These are phyloP conservation scores for Parachaetomium inaequale DNA, from an alignment of 495 filamentous ascomycete species.

Conservation along the genomic window DNA sequence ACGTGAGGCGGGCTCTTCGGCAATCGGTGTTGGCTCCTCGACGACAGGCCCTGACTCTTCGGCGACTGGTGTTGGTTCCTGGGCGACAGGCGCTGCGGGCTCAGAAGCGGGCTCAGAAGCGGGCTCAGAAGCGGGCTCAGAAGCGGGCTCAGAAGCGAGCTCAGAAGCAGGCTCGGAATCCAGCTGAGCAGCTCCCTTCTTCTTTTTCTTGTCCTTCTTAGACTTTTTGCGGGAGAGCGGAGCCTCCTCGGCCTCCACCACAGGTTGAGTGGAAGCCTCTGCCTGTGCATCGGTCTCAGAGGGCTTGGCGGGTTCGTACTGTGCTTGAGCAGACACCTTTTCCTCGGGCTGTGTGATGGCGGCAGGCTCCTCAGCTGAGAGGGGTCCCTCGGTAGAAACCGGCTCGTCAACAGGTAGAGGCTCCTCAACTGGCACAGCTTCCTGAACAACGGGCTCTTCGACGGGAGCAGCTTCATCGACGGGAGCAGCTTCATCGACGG, in stretches of 20 bases:
- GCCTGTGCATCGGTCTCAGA: not conserved
- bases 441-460: not conserved
- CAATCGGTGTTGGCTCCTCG: not conserved
- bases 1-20: not conserved
- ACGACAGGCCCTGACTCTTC: not conserved
- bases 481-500: not conserved
- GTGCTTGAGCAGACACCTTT: not conserved
- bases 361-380: conserved; percentile 3
- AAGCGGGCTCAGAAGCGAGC: conserved; percentile 15
- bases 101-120: conserved; percentile 4
- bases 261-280: not conserved
- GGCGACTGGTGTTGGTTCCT: not conserved
- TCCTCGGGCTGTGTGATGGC: not conserved
- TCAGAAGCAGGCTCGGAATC: no score
- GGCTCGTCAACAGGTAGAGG: conserved; percentile 6
- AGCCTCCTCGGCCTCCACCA: not conserved
- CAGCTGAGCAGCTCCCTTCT: conserved; percentile 11
- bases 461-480: conserved; percentile 1
- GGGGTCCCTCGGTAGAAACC: no score
- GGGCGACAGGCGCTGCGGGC: not conserved
- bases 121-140: conserved; percentile 2
- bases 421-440: not conserved
- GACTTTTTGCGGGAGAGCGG: conserved; percentile 6
- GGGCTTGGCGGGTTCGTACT: not conserved
- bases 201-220: conserved; percentile 26